phyloP scores from a whole-genome alignment of 1,284 basidiomycete genomes.

The Microbotryomycetes sp. region DNA sequence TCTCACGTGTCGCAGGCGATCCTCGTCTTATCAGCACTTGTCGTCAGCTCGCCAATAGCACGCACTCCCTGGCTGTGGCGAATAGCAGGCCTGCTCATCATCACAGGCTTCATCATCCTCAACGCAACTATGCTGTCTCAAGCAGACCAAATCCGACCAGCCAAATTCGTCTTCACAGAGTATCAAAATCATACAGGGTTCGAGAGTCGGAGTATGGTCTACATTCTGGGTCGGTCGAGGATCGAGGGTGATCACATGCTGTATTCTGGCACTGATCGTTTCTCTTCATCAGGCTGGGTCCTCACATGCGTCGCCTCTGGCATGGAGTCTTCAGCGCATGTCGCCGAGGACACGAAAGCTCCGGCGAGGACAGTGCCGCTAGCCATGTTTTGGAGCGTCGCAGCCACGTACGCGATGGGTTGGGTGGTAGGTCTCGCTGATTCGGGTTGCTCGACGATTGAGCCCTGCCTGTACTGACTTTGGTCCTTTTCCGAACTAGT shows the following conservation, averaged over 20 bases:
- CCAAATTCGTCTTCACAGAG: constrained; percentile 30
- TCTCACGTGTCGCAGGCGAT: constrained; percentile 17
- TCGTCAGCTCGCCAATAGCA: constrained; percentile 28
- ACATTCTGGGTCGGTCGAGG: constrained; percentile 30
- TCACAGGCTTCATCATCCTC: constrained; percentile 27
- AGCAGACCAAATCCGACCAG: constrained; percentile 19
- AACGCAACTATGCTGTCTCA: constrained; percentile 28
- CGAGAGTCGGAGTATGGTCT: constrained; percentile 29
- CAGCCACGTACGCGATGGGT: constrained; percentile 33
- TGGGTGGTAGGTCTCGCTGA: constrained; percentile 25
- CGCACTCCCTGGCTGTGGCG: constrained; percentile 37
- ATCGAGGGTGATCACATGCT: not conserved
- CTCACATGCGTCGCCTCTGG: constrained; percentile 36
- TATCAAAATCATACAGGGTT: constrained; percentile 35
- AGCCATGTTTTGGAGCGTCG: constrained; percentile 36
- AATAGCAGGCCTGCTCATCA: constrained; percentile 20
- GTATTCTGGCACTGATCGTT: not conserved
- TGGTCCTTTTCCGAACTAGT: not conserved
- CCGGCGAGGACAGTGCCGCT: constrained; percentile 35
- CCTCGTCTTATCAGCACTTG: constrained; percentile 24
- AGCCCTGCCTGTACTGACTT: not conserved
- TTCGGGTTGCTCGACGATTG: not conserved
- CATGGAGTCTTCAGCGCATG: constrained; percentile 34
- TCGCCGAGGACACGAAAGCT: constrained; percentile 36
- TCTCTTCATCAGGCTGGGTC: constrained; percentile 23